Conservation (phyloP, 768 basidiomycete genomes). For the Tulasnella sp. region DNA sequence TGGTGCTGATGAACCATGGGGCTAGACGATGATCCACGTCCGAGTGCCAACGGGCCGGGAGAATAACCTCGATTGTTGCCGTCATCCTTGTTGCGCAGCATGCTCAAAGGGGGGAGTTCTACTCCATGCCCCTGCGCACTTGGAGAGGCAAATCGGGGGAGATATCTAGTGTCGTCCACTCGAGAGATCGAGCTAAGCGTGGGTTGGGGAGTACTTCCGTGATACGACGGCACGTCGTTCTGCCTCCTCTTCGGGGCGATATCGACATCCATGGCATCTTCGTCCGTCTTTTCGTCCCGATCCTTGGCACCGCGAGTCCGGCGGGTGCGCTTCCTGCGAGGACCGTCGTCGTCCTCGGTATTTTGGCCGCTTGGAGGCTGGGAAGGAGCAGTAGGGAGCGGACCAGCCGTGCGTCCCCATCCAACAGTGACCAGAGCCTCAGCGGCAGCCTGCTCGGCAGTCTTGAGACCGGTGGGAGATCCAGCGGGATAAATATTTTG, state of each 20-base stretch:
- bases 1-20: conserved; percentile 11
- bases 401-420: conserved; percentile 27
- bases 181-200: neutral
- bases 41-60: neutral
- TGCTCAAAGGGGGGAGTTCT: conserved; percentile 7
- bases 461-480: conserved; percentile 18
- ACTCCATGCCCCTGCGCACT: neutral
- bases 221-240: neutral
- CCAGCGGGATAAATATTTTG: conserved; percentile 3
- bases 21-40: neutral
- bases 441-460: conserved; percentile 79
- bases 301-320: neutral
- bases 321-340: no score
- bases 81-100: neutral
- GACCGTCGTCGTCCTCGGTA: conserved; percentile 35
- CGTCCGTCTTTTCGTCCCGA: conserved; percentile 12
- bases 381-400: neutral
- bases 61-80: conserved; percentile 2
- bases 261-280: conserved; percentile 9
- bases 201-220: neutral
- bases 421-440: conserved; percentile 80
- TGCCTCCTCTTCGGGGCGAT: neutral
- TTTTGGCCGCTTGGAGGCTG: conserved; percentile 22
- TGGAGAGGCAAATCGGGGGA: conserved; percentile 7
- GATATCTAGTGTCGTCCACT: neutral